Evolutionary conservation across 148 eudicot species (phyloP), one percentile per base, ranked within the genome.

Genomic region (Gaultheria prostrata): DNA sequence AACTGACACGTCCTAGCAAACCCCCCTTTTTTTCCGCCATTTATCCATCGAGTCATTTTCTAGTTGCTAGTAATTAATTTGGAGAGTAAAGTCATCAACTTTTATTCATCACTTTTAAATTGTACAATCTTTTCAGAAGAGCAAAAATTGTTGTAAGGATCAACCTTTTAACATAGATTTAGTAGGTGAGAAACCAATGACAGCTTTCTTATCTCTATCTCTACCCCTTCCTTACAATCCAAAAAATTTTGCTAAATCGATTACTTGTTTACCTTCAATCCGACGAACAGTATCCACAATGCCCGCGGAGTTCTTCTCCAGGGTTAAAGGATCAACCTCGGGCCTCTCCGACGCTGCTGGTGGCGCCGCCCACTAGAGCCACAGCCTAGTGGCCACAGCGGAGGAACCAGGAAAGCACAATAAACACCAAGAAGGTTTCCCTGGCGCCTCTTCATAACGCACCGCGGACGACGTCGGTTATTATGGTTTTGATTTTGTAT

Each of bases 291-390:
- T 93, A 28, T 73, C 20, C 3, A 82, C 80, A 10, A 95, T 93
- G 20, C 88, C 92, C 35, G 53, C 49, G 48, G 82, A 86, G 80
- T 96, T 96, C 8, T 77, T 79, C 26, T 89, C 88, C 2, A 96
- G 89, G 43, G 93, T 88, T 3, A 57, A 32, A 13, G 57, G 32
- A 51, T 96, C 98, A 54, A 96, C 88, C 18, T 93, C 92, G 17
- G 98, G 98, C 48, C 97, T 79, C 56, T 95, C 98, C 98, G 30
- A 95, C 89, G 3, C 97, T 94, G 6, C 89, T 97, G 7, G 98
- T 95, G 80, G 98, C 98, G 5, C 98, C 98, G 3, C 98, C 98
- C n/a, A 95, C 84, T 8, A 95, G 87, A 13, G 95, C 98, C 24
- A 94, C 92, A 8, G 88, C 92, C 2, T 32, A 69, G 83, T 95